Base-by-base conservation (phyloP, 345 rosid species). In the Clausena lansium region DNA sequence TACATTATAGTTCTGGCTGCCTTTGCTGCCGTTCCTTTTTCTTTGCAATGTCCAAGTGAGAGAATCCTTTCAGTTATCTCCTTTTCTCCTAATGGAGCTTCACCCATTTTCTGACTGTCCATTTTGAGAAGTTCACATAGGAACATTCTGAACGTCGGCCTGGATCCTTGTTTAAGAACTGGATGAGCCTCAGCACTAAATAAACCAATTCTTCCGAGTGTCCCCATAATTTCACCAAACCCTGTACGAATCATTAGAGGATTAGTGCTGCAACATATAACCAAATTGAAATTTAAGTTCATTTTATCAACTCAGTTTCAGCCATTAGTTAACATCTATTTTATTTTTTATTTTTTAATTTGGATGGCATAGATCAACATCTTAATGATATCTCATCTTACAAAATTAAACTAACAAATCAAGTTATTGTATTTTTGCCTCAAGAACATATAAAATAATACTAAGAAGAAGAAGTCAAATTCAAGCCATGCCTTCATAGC, bases 1-100 rank as follows among this genome's bases (percentile, higher is more conserved):
- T 78, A 95, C 98, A 87, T 57, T 9, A 95, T 82, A 55, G 96
- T 91, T 87, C 91, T 93, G 67, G 98, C 91, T 27, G 92, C 87
- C 82, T 77, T 87, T 57, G 65, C 62, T 72, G 97, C 99, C 39
- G 80, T 81, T 76, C 78, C 91, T 70, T 75, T 81, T 73, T 87
- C 90, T 76, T 85, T 84, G 87, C 90, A 84, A 81, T 89, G 86
- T 70, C 93, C 97, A 62, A 95, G 91, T 73, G 76, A 71, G 27
- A 87, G 10, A 57, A 93, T 88, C 71, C 85, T 88, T 82, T 83
- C 87, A 66, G 83, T 61, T 73, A 95, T 88, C 47, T 83, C 89
- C 80, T 88, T 84, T 85, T 95, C 97, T 59, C 88, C 88, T 0
- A 77, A 62, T 4, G 59, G 50, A 81, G 76, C 33, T 77, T 77